Conservation (phyloP, 2,329 filamentous ascomycete species). For the Fusarium keratoplasticum region DNA sequence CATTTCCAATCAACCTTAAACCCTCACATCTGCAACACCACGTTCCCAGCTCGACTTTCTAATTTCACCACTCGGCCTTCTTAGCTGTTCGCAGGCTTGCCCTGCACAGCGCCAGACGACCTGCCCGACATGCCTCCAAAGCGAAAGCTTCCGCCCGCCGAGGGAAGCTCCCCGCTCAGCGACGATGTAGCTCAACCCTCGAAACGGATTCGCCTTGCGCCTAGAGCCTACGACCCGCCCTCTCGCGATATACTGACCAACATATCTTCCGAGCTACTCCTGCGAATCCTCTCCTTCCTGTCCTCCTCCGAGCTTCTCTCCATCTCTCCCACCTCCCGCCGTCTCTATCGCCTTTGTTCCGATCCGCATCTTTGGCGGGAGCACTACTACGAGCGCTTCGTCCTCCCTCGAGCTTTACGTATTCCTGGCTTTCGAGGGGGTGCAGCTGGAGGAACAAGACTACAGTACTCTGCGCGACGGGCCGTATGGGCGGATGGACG, state of each 20-base stretch:
- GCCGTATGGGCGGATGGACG: slow-evolving; percentile 60
- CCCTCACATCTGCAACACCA: slow-evolving; percentile 3
- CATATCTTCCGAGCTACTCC: slow-evolving; percentile 87
- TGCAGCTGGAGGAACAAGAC: slow-evolving; percentile 44
- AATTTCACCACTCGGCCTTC: background rate
- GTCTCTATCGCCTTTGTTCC: slow-evolving; percentile 76
- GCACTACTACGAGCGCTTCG: slow-evolving; percentile 88
- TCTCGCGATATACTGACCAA: slow-evolving; percentile 72
- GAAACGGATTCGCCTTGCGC: slow-evolving; percentile 40
- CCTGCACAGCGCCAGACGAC: slow-evolving; percentile 17
- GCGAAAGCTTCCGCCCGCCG: slow-evolving; percentile 34
- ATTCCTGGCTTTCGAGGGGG: slow-evolving; percentile 73
- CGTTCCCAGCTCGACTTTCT: background rate
- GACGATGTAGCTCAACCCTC: slow-evolving; percentile 20
- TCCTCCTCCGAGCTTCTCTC: slow-evolving; percentile 74
- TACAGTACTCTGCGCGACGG: slow-evolving; percentile 59
- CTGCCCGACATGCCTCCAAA: slow-evolving; percentile 39
- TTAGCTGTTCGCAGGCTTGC: slow-evolving; percentile 15
- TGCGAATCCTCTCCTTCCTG: slow-evolving; percentile 86
- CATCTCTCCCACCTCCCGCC: slow-evolving; percentile 75
- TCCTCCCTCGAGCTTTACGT: slow-evolving; percentile 81
- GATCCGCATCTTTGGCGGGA: slow-evolving; percentile 94
- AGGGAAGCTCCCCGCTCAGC: slow-evolving; percentile 11
- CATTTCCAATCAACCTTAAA: slow-evolving; percentile 26
- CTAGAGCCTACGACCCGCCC: slow-evolving; percentile 16